phyloP scores from a whole-genome alignment of 495 filamentous ascomycete genomes.

The Daldinia childiae region DNA sequence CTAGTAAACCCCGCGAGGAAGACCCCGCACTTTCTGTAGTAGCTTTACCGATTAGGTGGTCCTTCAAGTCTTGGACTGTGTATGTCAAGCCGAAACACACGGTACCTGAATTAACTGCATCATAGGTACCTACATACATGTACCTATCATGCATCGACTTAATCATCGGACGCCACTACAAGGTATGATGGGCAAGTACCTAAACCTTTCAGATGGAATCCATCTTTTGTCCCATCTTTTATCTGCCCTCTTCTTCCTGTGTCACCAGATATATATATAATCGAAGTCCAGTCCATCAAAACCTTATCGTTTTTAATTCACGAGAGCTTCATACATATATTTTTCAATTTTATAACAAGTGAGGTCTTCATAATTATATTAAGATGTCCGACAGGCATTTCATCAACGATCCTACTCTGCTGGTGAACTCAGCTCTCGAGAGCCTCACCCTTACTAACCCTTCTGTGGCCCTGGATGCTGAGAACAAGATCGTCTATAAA shows the following conservation, averaged over 20 bases:
- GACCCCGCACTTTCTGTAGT: conserved; percentile 28
- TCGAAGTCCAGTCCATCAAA: not conserved
- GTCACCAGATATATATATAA: conserved; percentile 6
- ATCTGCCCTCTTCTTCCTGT: not conserved
- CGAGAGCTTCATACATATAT: conserved; percentile 1
- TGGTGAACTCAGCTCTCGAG: conserved; percentile 81
- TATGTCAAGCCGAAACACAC: conserved; percentile 14
- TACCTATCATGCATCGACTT: not conserved
- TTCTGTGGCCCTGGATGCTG: conserved; percentile 76
- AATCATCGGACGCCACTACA: not conserved
- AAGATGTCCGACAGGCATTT: conserved; percentile 84
- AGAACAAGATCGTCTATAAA: conserved; percentile 88
- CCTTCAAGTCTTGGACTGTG: not conserved
- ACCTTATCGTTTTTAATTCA: not conserved
- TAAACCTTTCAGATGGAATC: not conserved
- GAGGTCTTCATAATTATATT: conserved; percentile 12
- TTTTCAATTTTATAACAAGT: conserved; percentile 9
- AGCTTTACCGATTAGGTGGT: conserved; percentile 15
- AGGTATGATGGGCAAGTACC: not conserved
- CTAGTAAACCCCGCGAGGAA: conserved; percentile 24
- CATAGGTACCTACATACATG: not conserved
- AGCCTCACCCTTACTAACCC: conserved; percentile 87
- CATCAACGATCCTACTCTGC: conserved; percentile 82
- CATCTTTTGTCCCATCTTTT: not conserved
- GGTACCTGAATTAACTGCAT: not conserved